These are phyloP conservation scores for Neurospora intermedia DNA, from an alignment of 495 filamentous ascomycete genomes.

Conservation along the genomic window DNA sequence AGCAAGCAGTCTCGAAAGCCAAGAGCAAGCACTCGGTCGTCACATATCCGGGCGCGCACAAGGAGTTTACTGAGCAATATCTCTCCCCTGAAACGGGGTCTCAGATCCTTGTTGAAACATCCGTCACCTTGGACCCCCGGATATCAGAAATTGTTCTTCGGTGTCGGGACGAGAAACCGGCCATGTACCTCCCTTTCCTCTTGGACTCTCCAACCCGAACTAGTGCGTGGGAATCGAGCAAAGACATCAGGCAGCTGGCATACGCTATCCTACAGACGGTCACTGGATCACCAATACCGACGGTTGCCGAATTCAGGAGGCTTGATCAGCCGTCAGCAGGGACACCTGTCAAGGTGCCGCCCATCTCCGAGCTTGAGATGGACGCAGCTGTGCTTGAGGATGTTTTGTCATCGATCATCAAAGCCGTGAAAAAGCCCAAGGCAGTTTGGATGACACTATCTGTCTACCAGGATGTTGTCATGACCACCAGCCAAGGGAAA, in stretches of 20 bases:
- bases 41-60: conserved; percentile 18
- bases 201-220: conserved; percentile 46
- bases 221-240: conserved; percentile 55
- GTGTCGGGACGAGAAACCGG: conserved; percentile 15
- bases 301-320: conserved; percentile 21
- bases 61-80: conserved; percentile 37
- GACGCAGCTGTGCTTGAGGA: not conserved
- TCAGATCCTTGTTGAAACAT: not conserved
- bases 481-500: conserved; percentile 23
- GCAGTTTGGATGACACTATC: conserved; percentile 29
- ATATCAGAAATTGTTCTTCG: conserved; percentile 38
- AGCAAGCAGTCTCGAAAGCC: conserved; percentile 17
- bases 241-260: conserved; percentile 40
- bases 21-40: conserved; percentile 12
- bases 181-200: conserved; percentile 49
- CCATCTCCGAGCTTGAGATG: not conserved
- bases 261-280: conserved; percentile 46
- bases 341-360: conserved; percentile 4
- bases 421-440: not conserved
- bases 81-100: conserved; percentile 8
- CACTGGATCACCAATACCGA: conserved; percentile 1
- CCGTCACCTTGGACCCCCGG: conserved; percentile 32
- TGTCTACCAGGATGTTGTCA: conserved; percentile 33
- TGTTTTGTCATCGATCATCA: conserved; percentile 7
- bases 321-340: conserved; percentile 17